Percentiles rank a stretch among this genome's conserved stretches.
Conservation (phyloP, 2,329 filamentous ascomycete species). For the Hymenotorrendiella dingleyae region DNA sequence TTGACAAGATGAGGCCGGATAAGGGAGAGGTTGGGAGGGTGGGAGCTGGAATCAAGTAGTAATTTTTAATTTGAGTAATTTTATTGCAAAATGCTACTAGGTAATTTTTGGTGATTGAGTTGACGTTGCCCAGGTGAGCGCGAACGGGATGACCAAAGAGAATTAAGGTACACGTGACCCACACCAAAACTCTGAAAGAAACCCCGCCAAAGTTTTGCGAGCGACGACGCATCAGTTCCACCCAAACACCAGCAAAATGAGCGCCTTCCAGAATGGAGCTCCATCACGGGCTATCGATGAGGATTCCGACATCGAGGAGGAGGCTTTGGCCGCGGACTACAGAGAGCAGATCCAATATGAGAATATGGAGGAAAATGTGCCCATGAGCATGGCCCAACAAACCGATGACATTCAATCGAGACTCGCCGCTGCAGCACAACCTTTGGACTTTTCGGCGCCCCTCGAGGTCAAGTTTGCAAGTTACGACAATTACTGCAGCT, state of each 20-base stretch:
- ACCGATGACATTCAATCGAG: constrained; percentile 90
- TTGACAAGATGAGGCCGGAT: too few relatives aligned
- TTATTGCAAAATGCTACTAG: too few relatives aligned
- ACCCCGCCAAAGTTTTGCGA: constrained; percentile 17
- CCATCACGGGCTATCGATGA: constrained; percentile 60
- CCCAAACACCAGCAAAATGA: constrained; percentile 39
- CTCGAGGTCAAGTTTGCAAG: constrained; percentile 97
- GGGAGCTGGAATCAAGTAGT: too few relatives aligned
- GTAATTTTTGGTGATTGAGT: too few relatives aligned
- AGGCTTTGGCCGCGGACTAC: constrained; percentile 92
- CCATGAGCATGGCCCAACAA: constrained; percentile 65
- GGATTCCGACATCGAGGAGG: constrained; percentile 93
- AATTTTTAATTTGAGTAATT: too few relatives aligned
- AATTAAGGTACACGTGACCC: constrained; percentile 8
- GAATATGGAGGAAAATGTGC: constrained; percentile 76
- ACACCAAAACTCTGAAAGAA: background rate
- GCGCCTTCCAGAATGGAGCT: constrained; percentile 56
- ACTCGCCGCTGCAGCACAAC: constrained; percentile 84
- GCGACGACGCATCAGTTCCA: constrained; percentile 3
- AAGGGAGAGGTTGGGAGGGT: too few relatives aligned
- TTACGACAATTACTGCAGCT: constrained; percentile 98
- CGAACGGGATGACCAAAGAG: too few relatives aligned
- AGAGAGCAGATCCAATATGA: constrained; percentile 93
- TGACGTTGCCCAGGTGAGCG: too few relatives aligned
- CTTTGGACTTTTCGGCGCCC: constrained; percentile 91